Conservation (phyloP, 1,139 yeast genomes). For the Saccharomyces uvarum region DNA sequence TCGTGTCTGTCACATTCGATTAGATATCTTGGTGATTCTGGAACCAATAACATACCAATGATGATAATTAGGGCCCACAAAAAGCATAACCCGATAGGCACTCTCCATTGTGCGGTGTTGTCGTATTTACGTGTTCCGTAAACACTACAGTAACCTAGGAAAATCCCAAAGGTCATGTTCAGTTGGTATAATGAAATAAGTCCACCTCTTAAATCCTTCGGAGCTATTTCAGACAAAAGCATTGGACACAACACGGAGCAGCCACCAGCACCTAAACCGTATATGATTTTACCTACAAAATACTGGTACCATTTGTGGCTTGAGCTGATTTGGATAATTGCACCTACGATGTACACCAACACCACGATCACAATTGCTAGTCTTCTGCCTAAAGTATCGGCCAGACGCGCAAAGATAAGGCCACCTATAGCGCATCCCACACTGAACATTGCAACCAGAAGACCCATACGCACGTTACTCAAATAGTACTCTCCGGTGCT, state of each 20-base stretch:
- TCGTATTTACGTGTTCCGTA: conserved; percentile 44
- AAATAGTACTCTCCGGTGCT: conserved; percentile 33
- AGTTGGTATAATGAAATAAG: conserved; percentile 53
- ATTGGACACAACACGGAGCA: conserved; percentile 52
- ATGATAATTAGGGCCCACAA: conserved; percentile 49
- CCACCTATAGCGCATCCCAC: conserved; percentile 63
- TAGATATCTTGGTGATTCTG: conserved; percentile 64
- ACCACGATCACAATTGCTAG: conserved; percentile 47
- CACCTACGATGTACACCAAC: conserved; percentile 51
- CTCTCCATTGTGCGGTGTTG: conserved; percentile 49
- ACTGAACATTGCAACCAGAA: conserved; percentile 55
- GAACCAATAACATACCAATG: conserved; percentile 49
- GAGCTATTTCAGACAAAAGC: conserved; percentile 55
- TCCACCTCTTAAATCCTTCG: conserved; percentile 58
- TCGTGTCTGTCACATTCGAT: conserved; percentile 41
- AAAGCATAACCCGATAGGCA: conserved; percentile 48
- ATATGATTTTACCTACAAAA: conserved; percentile 50
- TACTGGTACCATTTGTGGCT: conserved; percentile 42
- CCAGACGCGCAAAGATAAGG: conserved; percentile 43
- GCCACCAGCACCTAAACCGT: conserved; percentile 57
- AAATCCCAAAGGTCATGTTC: conserved; percentile 52
- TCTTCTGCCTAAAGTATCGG: conserved; percentile 53
- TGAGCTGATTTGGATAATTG: conserved; percentile 51
- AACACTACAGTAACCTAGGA: conserved; percentile 51
- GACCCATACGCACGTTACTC: conserved; percentile 47